A percentile compares a stretch with the other conserved stretches of the same genome.
phyloP scores from a whole-genome alignment of 306 rosid genomes.

The barrel medic (Medicago truncatula) region MtrunA17r5.0-ANR NC_053049.1:42856501-42857000 shows the following conservation, averaged over 20 bases:
- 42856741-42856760: background rate
- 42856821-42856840: no score
- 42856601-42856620: constrained; percentile 17
- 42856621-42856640: background rate
- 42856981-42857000: no score
- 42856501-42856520: constrained; percentile 42
- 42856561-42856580: constrained; percentile 35
- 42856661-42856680: background rate
- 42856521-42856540: constrained; percentile 3
- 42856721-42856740: background rate
- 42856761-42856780: background rate
- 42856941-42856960: no score
- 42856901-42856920: no score
- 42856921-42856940: no score
- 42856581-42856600: constrained; percentile 1
- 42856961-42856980: no score
- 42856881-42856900: no score
- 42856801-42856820: no score
- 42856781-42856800: no score
- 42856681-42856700: background rate
- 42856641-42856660: background rate
- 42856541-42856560: constrained; percentile 9
- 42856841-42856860: no score
- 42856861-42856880: no score
- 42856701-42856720: background rate